phyloP scores from a whole-genome alignment of 2,329 filamentous ascomycete genomes.

The Hymenoscyphus fraxineus region DNA sequence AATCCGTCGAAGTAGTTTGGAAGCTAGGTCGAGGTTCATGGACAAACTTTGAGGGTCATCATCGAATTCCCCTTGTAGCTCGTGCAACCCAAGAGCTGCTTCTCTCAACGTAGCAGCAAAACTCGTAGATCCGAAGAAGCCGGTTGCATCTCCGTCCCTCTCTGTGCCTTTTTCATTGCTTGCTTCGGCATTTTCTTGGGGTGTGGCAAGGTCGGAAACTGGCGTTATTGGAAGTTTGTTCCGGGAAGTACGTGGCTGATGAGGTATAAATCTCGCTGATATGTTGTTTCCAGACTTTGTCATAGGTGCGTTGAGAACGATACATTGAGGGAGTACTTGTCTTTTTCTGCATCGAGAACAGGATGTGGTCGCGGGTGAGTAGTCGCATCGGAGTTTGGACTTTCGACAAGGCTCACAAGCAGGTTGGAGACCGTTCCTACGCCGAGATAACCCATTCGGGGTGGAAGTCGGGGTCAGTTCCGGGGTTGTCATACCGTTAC shows the following conservation, averaged over 20 bases:
- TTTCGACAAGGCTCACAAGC: slow-evolving; percentile 23
- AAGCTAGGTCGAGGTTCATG: slow-evolving; percentile 9
- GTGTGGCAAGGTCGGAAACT: neutral
- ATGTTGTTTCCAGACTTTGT: slow-evolving; percentile 4
- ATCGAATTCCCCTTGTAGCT: slow-evolving; percentile 9
- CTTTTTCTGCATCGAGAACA: slow-evolving; percentile 20
- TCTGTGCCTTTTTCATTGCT: neutral
- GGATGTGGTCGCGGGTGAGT: neutral
- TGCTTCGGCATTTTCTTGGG: neutral
- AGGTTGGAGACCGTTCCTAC: slow-evolving; percentile 21
- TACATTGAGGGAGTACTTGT: slow-evolving; percentile 11
- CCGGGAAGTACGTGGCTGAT: neutral
- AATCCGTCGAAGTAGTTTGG: slow-evolving; percentile 12
- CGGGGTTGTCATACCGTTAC: neutral
- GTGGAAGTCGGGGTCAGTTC: neutral
- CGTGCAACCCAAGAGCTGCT: slow-evolving; percentile 6
- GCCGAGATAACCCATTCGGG: slow-evolving; percentile 6
- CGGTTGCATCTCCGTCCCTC: slow-evolving; percentile 6
- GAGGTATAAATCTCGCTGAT: neutral
- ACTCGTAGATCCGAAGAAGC: slow-evolving; percentile 16
- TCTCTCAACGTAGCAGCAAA: slow-evolving; percentile 17
- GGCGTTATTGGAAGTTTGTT: neutral
- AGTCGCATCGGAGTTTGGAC: slow-evolving; percentile 20
- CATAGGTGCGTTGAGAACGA: slow-evolving; percentile 21
- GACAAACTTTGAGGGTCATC: slow-evolving; percentile 1